Conservation (phyloP, 2,329 filamentous ascomycete genomes). For the Cladosporium velox region DNA sequence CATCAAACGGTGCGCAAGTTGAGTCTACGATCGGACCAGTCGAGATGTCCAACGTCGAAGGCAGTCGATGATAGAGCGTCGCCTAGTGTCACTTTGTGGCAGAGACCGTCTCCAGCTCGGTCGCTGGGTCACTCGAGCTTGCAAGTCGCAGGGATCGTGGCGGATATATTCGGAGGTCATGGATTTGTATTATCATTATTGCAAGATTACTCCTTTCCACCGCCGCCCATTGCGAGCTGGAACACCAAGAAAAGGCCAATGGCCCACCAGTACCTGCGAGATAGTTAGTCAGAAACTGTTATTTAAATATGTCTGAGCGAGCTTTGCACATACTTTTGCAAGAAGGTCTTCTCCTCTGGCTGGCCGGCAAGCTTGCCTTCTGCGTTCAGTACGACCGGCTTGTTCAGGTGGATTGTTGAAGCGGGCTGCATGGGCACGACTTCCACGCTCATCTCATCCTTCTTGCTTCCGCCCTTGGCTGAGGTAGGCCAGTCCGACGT, state of each 20-base stretch:
- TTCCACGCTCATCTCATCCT: slow-evolving; percentile 45
- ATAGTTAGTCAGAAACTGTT: slow-evolving; percentile 21
- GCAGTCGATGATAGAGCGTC: background rate
- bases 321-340: slow-evolving; percentile 49
- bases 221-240: slow-evolving; percentile 47
- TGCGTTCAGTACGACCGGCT: slow-evolving; percentile 58
- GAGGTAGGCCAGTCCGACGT: slow-evolving; percentile 33
- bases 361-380: slow-evolving; percentile 53
- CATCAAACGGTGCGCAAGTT: background rate
- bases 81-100: background rate
- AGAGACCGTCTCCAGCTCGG: background rate
- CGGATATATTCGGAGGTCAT: background rate
- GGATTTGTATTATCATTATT: background rate
- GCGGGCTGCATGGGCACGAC: slow-evolving; percentile 43
- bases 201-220: slow-evolving; percentile 19
- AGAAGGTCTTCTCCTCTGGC: slow-evolving; percentile 52
- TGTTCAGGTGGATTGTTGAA: slow-evolving; percentile 50
- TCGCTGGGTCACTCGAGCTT: background rate
- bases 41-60: background rate
- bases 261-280: slow-evolving; percentile 54
- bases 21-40: background rate
- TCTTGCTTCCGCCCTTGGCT: slow-evolving; percentile 25
- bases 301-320: slow-evolving; percentile 13
- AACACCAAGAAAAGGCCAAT: slow-evolving; percentile 50
- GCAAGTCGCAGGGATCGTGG: background rate